phyloP scores from a whole-genome alignment of 169 alveolate species.

The Cystoisospora suis region DNA sequence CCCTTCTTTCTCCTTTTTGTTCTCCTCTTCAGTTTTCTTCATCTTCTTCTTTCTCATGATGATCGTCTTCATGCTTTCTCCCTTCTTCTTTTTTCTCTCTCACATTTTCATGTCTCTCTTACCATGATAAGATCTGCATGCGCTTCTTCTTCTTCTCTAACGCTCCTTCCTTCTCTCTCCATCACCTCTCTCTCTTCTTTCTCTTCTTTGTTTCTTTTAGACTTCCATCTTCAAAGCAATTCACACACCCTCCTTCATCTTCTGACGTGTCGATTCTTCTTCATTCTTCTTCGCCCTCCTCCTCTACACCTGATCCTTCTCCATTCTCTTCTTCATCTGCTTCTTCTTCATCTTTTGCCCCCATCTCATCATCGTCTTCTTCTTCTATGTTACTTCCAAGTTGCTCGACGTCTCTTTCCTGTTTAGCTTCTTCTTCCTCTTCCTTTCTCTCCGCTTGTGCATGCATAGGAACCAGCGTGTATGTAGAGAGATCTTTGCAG shows the following conservation, averaged over 20 bases:
- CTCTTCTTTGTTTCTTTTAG: background rate
- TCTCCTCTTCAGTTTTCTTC: no score
- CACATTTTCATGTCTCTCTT: no score
- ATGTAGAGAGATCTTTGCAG: background rate
- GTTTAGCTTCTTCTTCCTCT: background rate
- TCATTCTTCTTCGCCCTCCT: background rate
- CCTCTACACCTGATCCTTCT: background rate
- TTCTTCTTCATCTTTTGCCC: background rate
- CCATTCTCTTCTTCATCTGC: background rate
- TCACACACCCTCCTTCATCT: background rate
- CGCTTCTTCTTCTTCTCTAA: background rate
- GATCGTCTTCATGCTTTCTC: no score
- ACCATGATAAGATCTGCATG: no score
- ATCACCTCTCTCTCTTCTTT: background rate
- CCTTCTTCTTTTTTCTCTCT: no score
- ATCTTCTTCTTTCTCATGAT: no score
- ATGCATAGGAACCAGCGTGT: background rate
- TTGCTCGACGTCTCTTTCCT: background rate
- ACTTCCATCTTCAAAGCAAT: background rate
- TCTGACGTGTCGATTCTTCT: background rate
- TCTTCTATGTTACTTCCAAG: background rate
- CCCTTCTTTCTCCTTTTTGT: no score
- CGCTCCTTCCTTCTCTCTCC: background rate
- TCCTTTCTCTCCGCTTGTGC: background rate
- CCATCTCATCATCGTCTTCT: background rate